phyloP scores from a whole-genome alignment of 2,329 filamentous ascomycete genomes.

The Alternaria infectoria region DNA sequence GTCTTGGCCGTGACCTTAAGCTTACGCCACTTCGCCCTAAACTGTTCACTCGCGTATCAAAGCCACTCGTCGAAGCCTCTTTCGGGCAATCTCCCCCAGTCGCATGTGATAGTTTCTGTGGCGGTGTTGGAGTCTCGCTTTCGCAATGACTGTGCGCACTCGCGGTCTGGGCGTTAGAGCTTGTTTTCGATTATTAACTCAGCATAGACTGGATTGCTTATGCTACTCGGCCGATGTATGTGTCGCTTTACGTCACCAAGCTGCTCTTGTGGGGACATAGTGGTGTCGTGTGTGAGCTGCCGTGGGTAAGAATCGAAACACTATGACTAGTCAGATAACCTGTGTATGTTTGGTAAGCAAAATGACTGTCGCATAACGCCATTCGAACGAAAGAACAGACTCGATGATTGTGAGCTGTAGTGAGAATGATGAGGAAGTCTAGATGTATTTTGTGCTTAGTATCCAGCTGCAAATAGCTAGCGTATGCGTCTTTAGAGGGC shows the following conservation, averaged over 20 bases:
- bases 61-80: background rate
- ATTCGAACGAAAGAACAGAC: too few species aligned
- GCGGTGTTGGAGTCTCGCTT: background rate
- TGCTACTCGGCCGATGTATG: background rate
- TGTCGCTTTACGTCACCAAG: background rate
- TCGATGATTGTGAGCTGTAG: too few species aligned
- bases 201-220: background rate
- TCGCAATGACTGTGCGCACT: background rate
- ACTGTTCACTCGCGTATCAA: background rate
- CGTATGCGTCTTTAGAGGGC: background rate
- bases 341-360: too few species aligned
- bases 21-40: background rate
- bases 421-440: too few species aligned
- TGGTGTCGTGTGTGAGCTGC: background rate
- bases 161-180: background rate
- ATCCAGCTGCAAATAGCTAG: background rate
- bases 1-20: conserved; percentile 8
- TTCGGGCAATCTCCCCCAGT: background rate
- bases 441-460: too few species aligned
- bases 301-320: background rate
- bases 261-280: background rate
- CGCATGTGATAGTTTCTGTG: background rate
- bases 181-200: background rate
- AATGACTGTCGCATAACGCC: too few species aligned
- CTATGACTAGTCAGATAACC: too few species aligned